phyloP scores from a whole-genome alignment of 2,329 filamentous ascomycete species.

The Epichloe festucae region DNA sequence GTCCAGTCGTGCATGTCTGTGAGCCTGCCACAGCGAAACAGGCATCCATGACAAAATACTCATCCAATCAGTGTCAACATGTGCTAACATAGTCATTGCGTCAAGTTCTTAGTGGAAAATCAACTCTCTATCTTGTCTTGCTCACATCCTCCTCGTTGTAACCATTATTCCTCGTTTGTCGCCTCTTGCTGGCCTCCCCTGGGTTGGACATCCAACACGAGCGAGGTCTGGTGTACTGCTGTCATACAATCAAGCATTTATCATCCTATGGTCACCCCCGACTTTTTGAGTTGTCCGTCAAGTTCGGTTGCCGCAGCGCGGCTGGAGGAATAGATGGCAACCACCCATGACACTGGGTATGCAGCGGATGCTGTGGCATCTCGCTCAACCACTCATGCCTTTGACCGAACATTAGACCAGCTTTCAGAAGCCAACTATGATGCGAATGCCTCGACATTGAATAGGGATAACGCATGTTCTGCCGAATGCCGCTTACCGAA shows the following conservation, averaged over 20 bases:
- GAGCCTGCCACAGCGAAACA: not conserved
- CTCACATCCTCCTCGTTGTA: not conserved
- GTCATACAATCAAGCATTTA: not conserved
- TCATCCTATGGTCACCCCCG: conserved; percentile 27
- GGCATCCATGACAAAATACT: not conserved
- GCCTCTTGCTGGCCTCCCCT: not conserved
- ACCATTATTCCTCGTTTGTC: not conserved
- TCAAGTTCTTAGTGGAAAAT: not conserved
- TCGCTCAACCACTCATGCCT: not conserved
- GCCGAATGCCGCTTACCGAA: conserved; percentile 37
- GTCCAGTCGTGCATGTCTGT: not conserved
- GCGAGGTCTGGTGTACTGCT: not conserved
- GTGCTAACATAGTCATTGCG: not conserved
- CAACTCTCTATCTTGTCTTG: not conserved
- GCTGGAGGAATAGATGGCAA: conserved; percentile 32
- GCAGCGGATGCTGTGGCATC: conserved; percentile 15
- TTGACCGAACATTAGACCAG: conserved; percentile 11
- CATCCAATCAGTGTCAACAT: not conserved
- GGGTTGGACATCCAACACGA: not conserved
- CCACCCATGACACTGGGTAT: conserved; percentile 25
- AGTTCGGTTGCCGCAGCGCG: conserved; percentile 35
- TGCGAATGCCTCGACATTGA: not conserved
- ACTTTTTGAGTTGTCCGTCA: conserved; percentile 25
- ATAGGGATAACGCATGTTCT: not conserved
- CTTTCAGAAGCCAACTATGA: not conserved